Conservation (phyloP, 495 filamentous ascomycete species). For the Antarctomyces pellizariae region DNA sequence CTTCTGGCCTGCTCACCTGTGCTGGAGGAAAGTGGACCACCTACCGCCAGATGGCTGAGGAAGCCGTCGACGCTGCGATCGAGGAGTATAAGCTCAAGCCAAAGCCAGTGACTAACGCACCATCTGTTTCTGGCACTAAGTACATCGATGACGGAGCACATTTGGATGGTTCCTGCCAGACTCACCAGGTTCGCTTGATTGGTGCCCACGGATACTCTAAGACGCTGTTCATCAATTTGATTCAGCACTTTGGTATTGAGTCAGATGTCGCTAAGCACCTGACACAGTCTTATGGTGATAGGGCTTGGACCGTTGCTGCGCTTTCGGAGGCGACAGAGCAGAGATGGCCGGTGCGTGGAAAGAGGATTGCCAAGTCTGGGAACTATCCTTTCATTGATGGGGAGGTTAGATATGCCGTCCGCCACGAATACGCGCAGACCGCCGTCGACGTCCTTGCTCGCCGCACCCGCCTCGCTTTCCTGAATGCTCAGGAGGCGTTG, state of each 20-base stretch:
- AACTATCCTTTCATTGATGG: slow-evolving; percentile 96
- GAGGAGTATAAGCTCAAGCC: slow-evolving; percentile 48
- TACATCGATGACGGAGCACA: slow-evolving; percentile 45
- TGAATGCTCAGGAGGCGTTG: slow-evolving; percentile 87
- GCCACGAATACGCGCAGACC: slow-evolving; percentile 87
- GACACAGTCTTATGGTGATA: slow-evolving; percentile 74
- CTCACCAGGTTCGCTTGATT: slow-evolving; percentile 69
- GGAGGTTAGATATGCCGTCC: slow-evolving; percentile 73
- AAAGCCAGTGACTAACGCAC: slow-evolving; percentile 30
- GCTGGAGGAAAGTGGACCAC: slow-evolving; percentile 99
- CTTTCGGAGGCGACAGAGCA: slow-evolving; percentile 58
- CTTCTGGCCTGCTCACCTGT: slow-evolving; percentile 72
- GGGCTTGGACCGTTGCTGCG: slow-evolving; percentile 85
- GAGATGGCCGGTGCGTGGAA: slow-evolving; percentile 73
- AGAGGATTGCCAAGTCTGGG: slow-evolving; percentile 50
- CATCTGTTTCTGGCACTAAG: slow-evolving; percentile 59
- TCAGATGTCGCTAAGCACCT: slow-evolving; percentile 89
- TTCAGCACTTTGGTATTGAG: slow-evolving; percentile 91
- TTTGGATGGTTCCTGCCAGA: slow-evolving; percentile 75
- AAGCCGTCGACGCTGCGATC: slow-evolving; percentile 82
- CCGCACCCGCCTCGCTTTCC: slow-evolving; percentile 69
- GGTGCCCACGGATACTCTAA: slow-evolving; percentile 89
- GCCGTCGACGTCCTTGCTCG: slow-evolving; percentile 79
- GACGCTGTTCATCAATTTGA: slow-evolving; percentile 94
- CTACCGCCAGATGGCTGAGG: slow-evolving; percentile 96